These are phyloP conservation scores for Fusarium pseudocircinatum DNA, from an alignment of 2,329 filamentous ascomycete species.

Conservation along the genomic window DNA sequence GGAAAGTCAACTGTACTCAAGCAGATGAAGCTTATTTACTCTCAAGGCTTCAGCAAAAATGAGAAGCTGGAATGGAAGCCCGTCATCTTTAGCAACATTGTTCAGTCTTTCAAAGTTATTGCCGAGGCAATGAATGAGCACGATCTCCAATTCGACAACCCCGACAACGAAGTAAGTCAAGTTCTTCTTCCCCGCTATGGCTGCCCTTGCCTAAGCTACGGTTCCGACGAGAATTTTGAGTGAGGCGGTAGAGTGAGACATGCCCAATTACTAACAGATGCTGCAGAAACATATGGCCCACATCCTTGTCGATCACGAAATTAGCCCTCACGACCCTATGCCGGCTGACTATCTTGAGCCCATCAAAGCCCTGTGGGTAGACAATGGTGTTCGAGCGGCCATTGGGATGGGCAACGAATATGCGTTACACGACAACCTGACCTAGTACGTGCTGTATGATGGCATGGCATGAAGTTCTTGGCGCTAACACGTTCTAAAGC, in stretches of 20 bases:
- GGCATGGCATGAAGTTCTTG: neutral
- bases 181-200: neutral
- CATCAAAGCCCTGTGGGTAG: conserved; percentile 85
- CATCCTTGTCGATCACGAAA: conserved; percentile 82
- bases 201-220: neutral
- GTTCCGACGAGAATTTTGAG: neutral
- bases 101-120: conserved; percentile 91
- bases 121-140: conserved; percentile 91
- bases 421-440: conserved; percentile 92
- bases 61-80: conserved; percentile 95
- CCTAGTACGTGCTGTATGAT: conserved; percentile 73
- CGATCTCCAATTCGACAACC: conserved; percentile 79
- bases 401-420: conserved; percentile 96
- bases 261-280: conserved; percentile 48
- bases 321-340: conserved; percentile 83
- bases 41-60: conserved; percentile 86
- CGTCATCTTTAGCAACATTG: conserved; percentile 94
- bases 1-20: conserved; percentile 96
- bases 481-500: conserved; percentile 57
- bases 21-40: conserved; percentile 98
- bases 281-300: conserved; percentile 79
- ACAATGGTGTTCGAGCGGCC: conserved; percentile 84
- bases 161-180: conserved; percentile 77
- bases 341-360: conserved; percentile 81
- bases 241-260: conserved; percentile 31